Evolutionary conservation across 139 green algal species (phyloP), one percentile per base, ranked within the genome.

Genomic region (Volvox reticuliferus): DNA sequence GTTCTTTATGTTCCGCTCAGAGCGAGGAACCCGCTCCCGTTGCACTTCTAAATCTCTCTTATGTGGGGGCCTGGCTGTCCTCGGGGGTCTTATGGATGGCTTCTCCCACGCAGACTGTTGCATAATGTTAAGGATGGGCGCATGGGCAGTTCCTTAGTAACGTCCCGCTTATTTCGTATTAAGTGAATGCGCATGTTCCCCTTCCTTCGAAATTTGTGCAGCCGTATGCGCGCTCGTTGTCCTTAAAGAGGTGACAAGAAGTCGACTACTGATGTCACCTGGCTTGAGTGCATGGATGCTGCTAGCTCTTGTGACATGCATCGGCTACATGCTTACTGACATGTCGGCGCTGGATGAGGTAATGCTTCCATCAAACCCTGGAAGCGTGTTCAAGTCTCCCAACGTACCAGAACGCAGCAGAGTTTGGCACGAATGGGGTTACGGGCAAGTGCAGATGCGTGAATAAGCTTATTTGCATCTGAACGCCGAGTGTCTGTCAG

Each of bases 351-450:
- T 93, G 68, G 77, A 71, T 1, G 75, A 92, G 33, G 77, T 92
- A 33, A 37, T 82, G 28, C 82, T 95, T 77, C 91, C 91, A 0
- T 82, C 89, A 17, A 95, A 94, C 89, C 93, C 93, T 33, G 93
- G 93, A 16, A 86, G 79, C 18, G 93, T 92, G 20, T 94, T 94
- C 86, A 94, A 94, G 91, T 88, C 73, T 24, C 32, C 83, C 3
- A 91, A 95, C 55, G 73, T 95, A 1, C 90, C 91, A 12, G 61
- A 91, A 30, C 85, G 89, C 85, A 83, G 86, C 67, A 88, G 85
- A 6, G 86, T 95, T 28, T 95, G 93, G 93, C 44, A 92, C 0
- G 71, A 88, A 79, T 95, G 93, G 93, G 93, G 93, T 20, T 95
- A 95, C 71, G 92, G 91, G 1, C 33, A 82, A 12, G 76, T 91